These are phyloP conservation scores for Vigna reflexopilosa DNA, from an alignment of 306 rosid genomes.

Conservation along the genomic window DNA sequence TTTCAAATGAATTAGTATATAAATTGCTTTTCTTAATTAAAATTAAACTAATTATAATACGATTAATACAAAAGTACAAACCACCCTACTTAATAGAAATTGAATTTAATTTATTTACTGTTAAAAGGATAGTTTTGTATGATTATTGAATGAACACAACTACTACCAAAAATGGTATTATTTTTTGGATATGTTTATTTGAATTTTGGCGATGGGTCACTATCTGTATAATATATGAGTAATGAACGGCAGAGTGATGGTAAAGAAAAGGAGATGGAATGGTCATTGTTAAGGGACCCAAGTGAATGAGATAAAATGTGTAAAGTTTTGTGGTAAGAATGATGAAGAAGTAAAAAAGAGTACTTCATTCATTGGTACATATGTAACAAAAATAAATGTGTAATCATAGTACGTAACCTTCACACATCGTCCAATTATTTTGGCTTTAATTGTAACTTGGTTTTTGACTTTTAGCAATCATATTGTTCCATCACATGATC, in stretches of 20 bases:
- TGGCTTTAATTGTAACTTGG: slow-evolving; percentile 19
- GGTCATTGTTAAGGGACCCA: not conserved
- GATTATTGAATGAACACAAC: too few relatives aligned
- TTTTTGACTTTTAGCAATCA: slow-evolving; percentile 50
- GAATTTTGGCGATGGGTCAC: not conserved
- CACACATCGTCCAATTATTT: slow-evolving; percentile 35
- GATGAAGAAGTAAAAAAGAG: not conserved
- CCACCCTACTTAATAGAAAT: too few relatives aligned
- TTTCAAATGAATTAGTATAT: too few relatives aligned
- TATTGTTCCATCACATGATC: slow-evolving; percentile 20
- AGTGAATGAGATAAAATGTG: not conserved
- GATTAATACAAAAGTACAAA: too few relatives aligned
- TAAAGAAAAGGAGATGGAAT: not conserved
- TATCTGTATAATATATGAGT: too few relatives aligned
- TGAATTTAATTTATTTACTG: too few relatives aligned
- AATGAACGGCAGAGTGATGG: not conserved
- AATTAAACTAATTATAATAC: too few relatives aligned
- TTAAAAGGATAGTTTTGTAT: too few relatives aligned
- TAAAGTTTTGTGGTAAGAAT: not conserved
- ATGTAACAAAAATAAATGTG: slow-evolving; percentile 16
- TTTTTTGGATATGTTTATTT: too few relatives aligned
- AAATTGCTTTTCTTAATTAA: too few relatives aligned
- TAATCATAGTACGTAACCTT: slow-evolving; percentile 12
- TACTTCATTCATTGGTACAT: not conserved
- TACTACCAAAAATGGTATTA: too few relatives aligned